Base-by-base conservation (phyloP, 2,329 filamentous ascomycete species). In the Cercospora brassicicola region DNA sequence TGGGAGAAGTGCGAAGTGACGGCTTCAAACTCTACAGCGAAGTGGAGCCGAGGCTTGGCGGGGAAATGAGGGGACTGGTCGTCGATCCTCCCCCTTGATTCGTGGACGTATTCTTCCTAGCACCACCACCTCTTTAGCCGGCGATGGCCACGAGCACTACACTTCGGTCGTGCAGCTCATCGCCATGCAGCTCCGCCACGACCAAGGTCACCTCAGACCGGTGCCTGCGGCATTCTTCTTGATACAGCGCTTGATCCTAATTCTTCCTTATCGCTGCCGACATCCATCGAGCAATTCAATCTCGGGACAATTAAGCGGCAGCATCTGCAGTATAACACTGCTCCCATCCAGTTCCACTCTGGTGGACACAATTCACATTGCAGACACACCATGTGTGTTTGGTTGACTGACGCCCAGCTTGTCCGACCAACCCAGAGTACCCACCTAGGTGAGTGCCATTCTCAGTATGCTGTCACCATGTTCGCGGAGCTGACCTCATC, bases 361-460 rank as follows among this genome's bases (percentile, higher is more conserved):
- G 53, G 69, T 72, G 69, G 67, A 61, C 67, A 61, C 63, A 65
- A 51, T 59, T 66, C 60, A 48, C 66, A 62, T 56, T 64, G 59
- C 62, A 68, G 65, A 66, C 73, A 73, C 72, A 59, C 67, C 72
- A 76, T 76, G 74, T 73, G 70, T 70, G 70, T 70, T 66, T 72
- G 71, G 71, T 67, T 74, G 60, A 70, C 71, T 36, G 64, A 65
- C 20, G 73, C 73, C 67, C 74, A 76, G 71, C 73, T 72, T 62
- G 59, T 71, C 64, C 72, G 74, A 65, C 69, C 71, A 62, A 71
- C 73, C 65, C 67, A 68, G 61, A 75, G 73, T 70, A 74, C 69
- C 60, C 75, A 75, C 59, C 70, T 76, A 65, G 67, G 69, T 70
- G 59, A 66, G 65, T 9, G 65, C 36, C 61, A 48, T 45, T 59